Percentiles rank a stretch among this genome's conserved stretches.
These are phyloP conservation scores for Clarireedia sp. DNA, from an alignment of 2,329 filamentous ascomycete species.

Conservation along the genomic window DNA sequence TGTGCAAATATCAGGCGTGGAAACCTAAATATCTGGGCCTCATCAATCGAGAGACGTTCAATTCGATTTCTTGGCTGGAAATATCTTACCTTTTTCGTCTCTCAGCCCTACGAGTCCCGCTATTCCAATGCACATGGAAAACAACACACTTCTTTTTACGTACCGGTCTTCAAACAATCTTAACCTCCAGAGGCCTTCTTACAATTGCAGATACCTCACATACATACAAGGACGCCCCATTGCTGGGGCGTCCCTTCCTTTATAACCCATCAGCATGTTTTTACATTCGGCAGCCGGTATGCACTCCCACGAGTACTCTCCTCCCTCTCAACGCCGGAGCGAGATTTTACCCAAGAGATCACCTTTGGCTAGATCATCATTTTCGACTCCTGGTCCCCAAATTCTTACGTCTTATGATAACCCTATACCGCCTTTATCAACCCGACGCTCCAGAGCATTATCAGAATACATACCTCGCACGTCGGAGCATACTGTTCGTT, in stretches of 20 bases:
- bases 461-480: constrained; percentile 20
- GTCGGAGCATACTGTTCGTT: constrained; percentile 22
- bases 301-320: constrained; percentile 26
- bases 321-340: constrained; percentile 11
- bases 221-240: constrained; percentile 6
- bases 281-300: constrained; percentile 25
- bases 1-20: too few species aligned
- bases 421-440: constrained; percentile 13
- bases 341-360: constrained; percentile 17
- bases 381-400: constrained; percentile 23
- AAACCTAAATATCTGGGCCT: too few species aligned
- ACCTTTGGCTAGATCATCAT: constrained; percentile 26
- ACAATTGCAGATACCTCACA: constrained; percentile 4
- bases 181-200: background rate
- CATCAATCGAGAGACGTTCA: background rate
- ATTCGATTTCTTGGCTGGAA: background rate
- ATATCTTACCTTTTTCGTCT: background rate
- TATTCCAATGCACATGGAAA: background rate
- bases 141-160: background rate
- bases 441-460: constrained; percentile 18
- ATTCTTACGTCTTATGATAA: constrained; percentile 21
- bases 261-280: constrained; percentile 22
- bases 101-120: constrained; percentile 1
- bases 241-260: constrained; percentile 9
- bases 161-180: background rate